Base-by-base conservation (phyloP, 306 rosid species). In the Trichosanthes cucumerina region DNA sequence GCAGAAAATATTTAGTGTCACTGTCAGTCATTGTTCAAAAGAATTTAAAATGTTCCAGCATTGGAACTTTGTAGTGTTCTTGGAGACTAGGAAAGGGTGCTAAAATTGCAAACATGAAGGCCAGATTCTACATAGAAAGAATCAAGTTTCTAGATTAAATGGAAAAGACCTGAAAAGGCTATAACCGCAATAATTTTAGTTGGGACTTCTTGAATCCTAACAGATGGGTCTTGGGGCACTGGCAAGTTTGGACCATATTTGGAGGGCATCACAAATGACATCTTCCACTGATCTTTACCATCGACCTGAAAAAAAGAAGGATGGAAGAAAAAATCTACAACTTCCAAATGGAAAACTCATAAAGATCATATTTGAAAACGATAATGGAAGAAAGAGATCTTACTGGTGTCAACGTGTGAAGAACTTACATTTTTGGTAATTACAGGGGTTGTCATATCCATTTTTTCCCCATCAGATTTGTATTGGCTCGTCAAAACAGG, bases 361-460 rank as follows among this genome's bases (percentile, higher is more conserved):
- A 24, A 54, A 39, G 34, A 24, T 24, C 62, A 75, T 26, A 76
- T 26, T 46, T 75, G 59, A 28, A 21, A 68, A 75, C 54, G 39
- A 58, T 12, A 76, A 78, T 79, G 57, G 4, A 74, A 69, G 46
- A 34, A 53, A 79, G 41, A 39, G 11, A 36, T 44, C 57, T 15
- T 54, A 78, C 12, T 44, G 68, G 36, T 59, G 50, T 78, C 81
- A 68, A 11, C 5, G 83, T 50, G 70, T 74, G 81, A 80, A 52
- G 21, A 81, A 63, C 75, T 73, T 86, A 93, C 98, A 89, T 82
- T 91, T 79, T 82, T 87, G 75, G 98, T 95, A 79, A 92, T 77
- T 77, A 91, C 97, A 41, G 96, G 98, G 74, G 97, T 89, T 64
- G 93, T 95, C 97, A 92, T 95, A 53, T 91, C 97, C 98, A 91